Evolutionary conservation across 441 rosid genomes (phyloP).

Genomic region (Populus hybrid): DNA sequence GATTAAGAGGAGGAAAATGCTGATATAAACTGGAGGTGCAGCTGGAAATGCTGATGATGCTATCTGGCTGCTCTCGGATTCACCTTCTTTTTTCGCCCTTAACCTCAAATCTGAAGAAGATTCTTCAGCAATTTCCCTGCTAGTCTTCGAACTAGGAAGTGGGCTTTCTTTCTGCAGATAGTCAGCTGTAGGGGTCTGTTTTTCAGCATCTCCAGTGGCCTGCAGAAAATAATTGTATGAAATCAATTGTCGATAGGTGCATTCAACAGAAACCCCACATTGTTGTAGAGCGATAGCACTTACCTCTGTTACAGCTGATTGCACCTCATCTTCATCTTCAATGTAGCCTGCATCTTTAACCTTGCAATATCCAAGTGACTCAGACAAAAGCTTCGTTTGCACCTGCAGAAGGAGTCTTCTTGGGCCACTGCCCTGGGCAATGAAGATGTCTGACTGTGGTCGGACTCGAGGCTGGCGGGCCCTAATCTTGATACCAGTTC

Average conservation of each 20-base stretch:
- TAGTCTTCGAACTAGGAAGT: conserved; percentile 4
- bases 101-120: conserved; percentile 21
- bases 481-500: conserved; percentile 53
- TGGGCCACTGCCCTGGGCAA: conserved; percentile 67
- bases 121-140: conserved; percentile 17
- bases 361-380: conserved; percentile 7
- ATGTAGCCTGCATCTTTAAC: conserved; percentile 8
- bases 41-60: conserved; percentile 10
- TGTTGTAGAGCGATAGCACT: conserved; percentile 5
- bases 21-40: conserved; percentile 7
- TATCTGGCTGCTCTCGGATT: conserved; percentile 5
- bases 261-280: not conserved
- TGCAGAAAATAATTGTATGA: conserved; percentile 22
- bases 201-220: conserved; percentile 25
- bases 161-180: conserved; percentile 16
- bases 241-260: not conserved
- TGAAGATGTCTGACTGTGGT: conserved; percentile 24
- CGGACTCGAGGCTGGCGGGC: conserved; percentile 39
- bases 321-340: conserved; percentile 46
- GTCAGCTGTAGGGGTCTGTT: conserved; percentile 9
- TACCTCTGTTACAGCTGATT: conserved; percentile 55
- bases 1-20: conserved; percentile 18
- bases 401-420: conserved; percentile 61
- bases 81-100: conserved; percentile 25
- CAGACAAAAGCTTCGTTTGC: conserved; percentile 1